Evolutionary conservation across 75 land plant species (phyloP), one percentile per base, ranked within the genome.

Genomic region (Adiantum capillusveneris): DNA sequence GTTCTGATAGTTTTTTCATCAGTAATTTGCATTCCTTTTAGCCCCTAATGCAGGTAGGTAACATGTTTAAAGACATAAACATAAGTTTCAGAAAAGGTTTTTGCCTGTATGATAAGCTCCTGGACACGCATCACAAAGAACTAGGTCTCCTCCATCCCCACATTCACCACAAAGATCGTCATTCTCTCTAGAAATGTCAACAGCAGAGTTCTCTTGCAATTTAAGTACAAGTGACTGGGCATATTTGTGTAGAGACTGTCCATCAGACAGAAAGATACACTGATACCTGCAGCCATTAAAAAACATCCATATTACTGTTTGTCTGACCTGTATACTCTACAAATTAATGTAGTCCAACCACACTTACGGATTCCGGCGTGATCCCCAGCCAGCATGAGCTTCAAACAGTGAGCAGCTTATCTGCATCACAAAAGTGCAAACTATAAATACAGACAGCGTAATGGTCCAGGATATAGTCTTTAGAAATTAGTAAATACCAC

Each of bases 351-450:
- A n/a, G n/a, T n/a, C n/a, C n/a, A n/a, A n/a, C n/a, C n/a, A n/a
- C 19, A 87, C 97, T 82, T 60, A 92, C 97, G 97, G 97, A 68
- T 88, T 92, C 27, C 81, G 72, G 13, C 97, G 77, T 56, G 86
- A 70, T 44, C 96, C 84, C 65, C 79, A 79, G 29, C 97, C 97
- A 49, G 97, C 97, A 77, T 92, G 97, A 51, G 81, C 81, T 81
- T 92, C 97, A 79, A 92, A 92, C 45, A 65, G 71, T 39, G 97
- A 85, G 50, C 90, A 80, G 62, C 97, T 92, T 16, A 92, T 72
- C 97, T 92, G 79, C 63, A 61, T 54, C 67, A 25, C 22, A 5
- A 39, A 13, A 39, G 42, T 13, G 42, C 7, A 7, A 51, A 17
- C 18, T 51, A 11, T 9, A 51, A 19, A 17, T 7, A 7, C 22